Conservation (phyloP, 768 basidiomycete genomes). For the Mycena indigotica region DNA sequence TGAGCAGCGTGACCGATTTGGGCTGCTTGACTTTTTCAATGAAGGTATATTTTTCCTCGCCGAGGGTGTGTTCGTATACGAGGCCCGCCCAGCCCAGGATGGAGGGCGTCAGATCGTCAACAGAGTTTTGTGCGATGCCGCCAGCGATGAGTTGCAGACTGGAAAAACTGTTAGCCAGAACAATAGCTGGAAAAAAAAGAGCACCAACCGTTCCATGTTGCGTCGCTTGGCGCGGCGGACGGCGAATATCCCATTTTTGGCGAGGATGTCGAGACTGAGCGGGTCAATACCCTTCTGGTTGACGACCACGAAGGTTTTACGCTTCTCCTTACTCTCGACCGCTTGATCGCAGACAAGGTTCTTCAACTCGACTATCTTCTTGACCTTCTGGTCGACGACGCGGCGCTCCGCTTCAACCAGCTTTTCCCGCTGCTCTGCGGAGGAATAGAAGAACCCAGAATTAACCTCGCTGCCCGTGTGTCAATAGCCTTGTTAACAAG, state of each 20-base stretch:
- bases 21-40: constrained; percentile 95
- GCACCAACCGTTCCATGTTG: constrained; percentile 92
- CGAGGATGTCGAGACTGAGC: constrained; percentile 90
- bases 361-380: constrained; percentile 96
- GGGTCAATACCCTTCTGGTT: constrained; percentile 99
- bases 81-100: constrained; percentile 96
- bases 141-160: constrained; percentile 94
- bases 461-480: constrained; percentile 83
- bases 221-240: constrained; percentile 94
- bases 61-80: constrained; percentile 98
- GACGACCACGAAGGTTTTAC: constrained; percentile 89
- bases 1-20: constrained; percentile 91
- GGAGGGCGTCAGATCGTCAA: constrained; percentile 91
- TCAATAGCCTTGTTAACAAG: constrained; percentile 24
- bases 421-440: constrained; percentile 97
- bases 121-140: constrained; percentile 95
- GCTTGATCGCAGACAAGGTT: constrained; percentile 94
- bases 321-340: constrained; percentile 78
- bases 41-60: constrained; percentile 98
- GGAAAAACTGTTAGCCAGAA: constrained; percentile 4
- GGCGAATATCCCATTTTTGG: constrained; percentile 95
- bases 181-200: not conserved
- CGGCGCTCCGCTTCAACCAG: constrained; percentile 95
- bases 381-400: constrained; percentile 91
- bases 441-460: constrained; percentile 99